Conservation (phyloP, 495 filamentous ascomycete species). For the Amniculicola lignicola region DNA sequence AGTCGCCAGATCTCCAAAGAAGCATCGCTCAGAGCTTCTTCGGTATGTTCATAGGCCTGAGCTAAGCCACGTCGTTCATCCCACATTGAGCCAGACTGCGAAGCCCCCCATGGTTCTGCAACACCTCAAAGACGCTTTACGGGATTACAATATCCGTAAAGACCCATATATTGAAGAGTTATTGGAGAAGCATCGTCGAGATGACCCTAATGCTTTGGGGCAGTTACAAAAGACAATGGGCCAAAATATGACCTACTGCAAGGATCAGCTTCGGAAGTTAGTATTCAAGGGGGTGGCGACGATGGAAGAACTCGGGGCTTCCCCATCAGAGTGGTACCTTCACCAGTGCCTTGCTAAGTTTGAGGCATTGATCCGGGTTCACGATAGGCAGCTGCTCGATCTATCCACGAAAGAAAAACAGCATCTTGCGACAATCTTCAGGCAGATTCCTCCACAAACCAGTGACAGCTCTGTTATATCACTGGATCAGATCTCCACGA, state of each 20-base stretch:
- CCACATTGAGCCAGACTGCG: conserved; percentile 23
- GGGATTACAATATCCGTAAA: conserved; percentile 55
- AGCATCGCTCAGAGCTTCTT: conserved; percentile 67
- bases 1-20: conserved; percentile 66
- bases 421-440: conserved; percentile 58
- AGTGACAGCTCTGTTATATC: neutral
- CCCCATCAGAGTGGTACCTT: conserved; percentile 73
- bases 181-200: conserved; percentile 40
- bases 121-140: conserved; percentile 36
- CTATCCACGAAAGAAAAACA: conserved; percentile 53
- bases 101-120: conserved; percentile 35
- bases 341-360: conserved; percentile 53
- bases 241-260: conserved; percentile 60
- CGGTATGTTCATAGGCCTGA: conserved; percentile 64
- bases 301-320: conserved; percentile 64
- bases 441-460: conserved; percentile 36
- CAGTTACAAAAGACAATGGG: conserved; percentile 48
- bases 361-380: conserved; percentile 37
- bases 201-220: conserved; percentile 31
- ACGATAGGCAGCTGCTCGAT: conserved; percentile 39
- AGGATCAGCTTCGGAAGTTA: conserved; percentile 60
- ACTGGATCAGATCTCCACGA: conserved; percentile 23
- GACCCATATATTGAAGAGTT: conserved; percentile 68
- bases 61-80: conserved; percentile 54
- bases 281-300: conserved; percentile 51